phyloP scores from a whole-genome alignment of 345 rosid genomes.

The Litchi chinensis region DNA sequence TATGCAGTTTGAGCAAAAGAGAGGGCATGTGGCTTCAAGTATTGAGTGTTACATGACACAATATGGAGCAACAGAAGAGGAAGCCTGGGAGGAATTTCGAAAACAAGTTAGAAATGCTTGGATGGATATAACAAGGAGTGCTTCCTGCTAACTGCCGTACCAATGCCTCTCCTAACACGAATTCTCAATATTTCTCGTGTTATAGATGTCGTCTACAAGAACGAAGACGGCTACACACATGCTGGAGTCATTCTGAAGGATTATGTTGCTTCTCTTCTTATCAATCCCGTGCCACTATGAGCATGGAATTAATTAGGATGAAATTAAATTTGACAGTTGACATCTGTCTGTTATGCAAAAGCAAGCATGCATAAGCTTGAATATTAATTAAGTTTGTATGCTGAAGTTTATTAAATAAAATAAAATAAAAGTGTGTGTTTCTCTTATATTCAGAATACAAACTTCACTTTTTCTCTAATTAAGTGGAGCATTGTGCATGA shows the following conservation, averaged over 20 bases:
- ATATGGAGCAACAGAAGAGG: conserved; percentile 22
- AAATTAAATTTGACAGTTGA: too few relatives aligned
- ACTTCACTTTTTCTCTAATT: too few relatives aligned
- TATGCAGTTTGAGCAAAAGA: conserved; percentile 21
- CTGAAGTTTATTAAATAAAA: too few relatives aligned
- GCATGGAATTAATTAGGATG: too few relatives aligned
- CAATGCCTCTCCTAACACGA: conserved; percentile 19
- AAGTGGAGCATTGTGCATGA: too few relatives aligned
- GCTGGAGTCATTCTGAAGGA: conserved; percentile 14
- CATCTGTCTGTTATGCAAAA: too few relatives aligned
- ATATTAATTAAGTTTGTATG: background rate
- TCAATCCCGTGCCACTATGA: conserved; percentile 16
- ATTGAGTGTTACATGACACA: conserved; percentile 44
- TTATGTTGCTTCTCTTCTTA: conserved; percentile 15
- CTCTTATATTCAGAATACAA: too few relatives aligned
- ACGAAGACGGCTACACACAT: conserved; percentile 32
- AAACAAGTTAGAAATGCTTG: conserved; percentile 26
- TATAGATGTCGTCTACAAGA: conserved; percentile 30
- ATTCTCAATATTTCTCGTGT: conserved; percentile 31
- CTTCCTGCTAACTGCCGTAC: conserved; percentile 19
- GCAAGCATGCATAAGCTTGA: too few relatives aligned
- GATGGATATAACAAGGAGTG: conserved; percentile 40
- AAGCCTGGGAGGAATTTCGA: conserved; percentile 14
- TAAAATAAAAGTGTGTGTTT: too few relatives aligned
- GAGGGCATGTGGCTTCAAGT: conserved; percentile 30